Conservation (phyloP, 2,329 filamentous ascomycete genomes). For the Celoporthe dispersa region DNA sequence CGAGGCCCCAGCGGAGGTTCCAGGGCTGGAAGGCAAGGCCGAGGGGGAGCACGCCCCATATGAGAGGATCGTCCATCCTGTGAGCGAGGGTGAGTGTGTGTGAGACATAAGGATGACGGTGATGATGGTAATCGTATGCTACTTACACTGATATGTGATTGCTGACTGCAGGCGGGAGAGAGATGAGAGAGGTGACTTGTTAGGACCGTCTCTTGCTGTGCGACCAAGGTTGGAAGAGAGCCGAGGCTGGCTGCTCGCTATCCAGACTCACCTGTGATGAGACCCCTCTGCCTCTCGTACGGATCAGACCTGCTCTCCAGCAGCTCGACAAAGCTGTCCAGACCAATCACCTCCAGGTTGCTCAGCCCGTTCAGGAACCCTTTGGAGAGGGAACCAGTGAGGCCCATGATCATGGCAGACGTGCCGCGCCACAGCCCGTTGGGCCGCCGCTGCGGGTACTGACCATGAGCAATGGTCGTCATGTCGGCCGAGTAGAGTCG, state of each 20-base stretch:
- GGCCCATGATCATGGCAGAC: slow-evolving; percentile 76
- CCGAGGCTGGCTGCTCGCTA: too few species aligned
- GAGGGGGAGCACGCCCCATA: slow-evolving; percentile 88
- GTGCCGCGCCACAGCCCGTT: slow-evolving; percentile 71
- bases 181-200: slow-evolving; percentile 1
- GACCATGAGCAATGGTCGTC: slow-evolving; percentile 28
- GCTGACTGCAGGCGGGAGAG: slow-evolving; percentile 61
- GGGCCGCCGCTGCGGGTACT: slow-evolving; percentile 46
- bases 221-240: too few species aligned
- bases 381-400: slow-evolving; percentile 71
- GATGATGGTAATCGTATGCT: too few species aligned
- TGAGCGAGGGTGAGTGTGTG: slow-evolving; percentile 53
- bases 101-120: too few species aligned
- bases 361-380: slow-evolving; percentile 78
- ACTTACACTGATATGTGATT: slow-evolving; percentile 90
- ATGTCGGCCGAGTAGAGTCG: slow-evolving; percentile 1
- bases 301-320: slow-evolving; percentile 75
- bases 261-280: slow-evolving; percentile 73
- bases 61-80: slow-evolving; percentile 90
- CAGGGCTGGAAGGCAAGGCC: slow-evolving; percentile 71
- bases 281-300: slow-evolving; percentile 69
- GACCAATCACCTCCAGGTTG: slow-evolving; percentile 74
- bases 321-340: slow-evolving; percentile 74
- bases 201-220: not conserved
- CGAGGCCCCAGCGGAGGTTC: slow-evolving; percentile 86